Evolutionary conservation across 208 protist genomes (phyloP).

Genomic region (Leishmania aethiopica): DNA sequence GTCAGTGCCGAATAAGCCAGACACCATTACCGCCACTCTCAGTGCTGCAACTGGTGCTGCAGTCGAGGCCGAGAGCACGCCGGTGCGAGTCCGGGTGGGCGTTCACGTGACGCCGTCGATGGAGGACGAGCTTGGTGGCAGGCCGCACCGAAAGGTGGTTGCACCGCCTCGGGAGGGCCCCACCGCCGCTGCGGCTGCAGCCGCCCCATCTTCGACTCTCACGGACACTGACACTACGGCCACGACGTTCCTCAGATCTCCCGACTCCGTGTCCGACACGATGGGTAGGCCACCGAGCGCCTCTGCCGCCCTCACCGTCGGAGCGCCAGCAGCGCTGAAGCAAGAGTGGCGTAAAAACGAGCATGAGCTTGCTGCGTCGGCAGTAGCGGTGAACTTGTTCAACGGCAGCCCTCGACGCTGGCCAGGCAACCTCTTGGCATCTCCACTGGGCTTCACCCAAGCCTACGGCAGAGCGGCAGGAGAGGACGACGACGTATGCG

Average conservation of each 20-base stretch:
- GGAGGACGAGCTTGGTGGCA: neutral
- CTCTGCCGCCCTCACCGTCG: neutral
- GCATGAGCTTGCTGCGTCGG: neutral
- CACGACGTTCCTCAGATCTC: conserved; percentile 13
- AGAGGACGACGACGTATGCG: neutral
- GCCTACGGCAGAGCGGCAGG: neutral
- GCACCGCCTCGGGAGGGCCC: neutral
- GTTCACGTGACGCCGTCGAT: neutral
- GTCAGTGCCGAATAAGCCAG: neutral
- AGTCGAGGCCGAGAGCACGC: neutral
- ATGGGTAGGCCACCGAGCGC: neutral
- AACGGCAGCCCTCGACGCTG: neutral
- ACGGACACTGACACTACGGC: conserved; percentile 1
- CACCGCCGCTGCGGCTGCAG: neutral
- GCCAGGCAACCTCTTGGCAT: neutral
- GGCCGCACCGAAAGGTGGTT: neutral
- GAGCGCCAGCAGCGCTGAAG: neutral
- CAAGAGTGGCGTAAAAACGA: neutral
- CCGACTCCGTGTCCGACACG: neutral
- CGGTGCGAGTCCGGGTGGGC: neutral
- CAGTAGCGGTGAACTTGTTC: neutral
- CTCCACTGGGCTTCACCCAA: neutral
- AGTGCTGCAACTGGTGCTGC: neutral
- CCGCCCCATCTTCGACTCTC: neutral
- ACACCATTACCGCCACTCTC: neutral